Evolutionary conservation across 345 rosid species (phyloP), one percentile per base, ranked within the genome.

Genomic region (Mallotus nudiflorus): DNA sequence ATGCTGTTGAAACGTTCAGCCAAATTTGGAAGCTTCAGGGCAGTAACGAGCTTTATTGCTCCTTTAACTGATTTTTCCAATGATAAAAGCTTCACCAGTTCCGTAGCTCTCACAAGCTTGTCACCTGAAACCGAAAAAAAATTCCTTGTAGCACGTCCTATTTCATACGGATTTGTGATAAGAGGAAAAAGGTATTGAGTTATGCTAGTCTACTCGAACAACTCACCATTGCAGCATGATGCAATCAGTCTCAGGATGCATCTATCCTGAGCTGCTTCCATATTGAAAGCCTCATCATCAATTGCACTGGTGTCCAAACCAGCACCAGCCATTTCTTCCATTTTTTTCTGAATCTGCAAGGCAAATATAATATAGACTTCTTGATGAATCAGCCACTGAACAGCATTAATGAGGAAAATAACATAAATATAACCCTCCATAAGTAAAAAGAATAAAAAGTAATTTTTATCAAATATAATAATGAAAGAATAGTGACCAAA

Each of bases 171-270:
- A 39, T 6, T 42, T 14, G 6, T 33, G 14, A 5, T n/a, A 31
- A 16, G 10, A 13, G 40, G 18, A 11, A 68, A 45, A 12, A 11
- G 6, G 50, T 19, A 25, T 25, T 28, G 35, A 56, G 29, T 33
- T 11, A 14, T 22, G 11, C 35, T 25, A 28, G 50, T 19, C 40
- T 67, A 57, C 29, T 35, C 51, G 3, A 56, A 72, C 48, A 66
- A 81, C 91, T 90, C 76, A 95, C 99, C 80, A 62, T 83, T 86
- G 80, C 99, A 95, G 73, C 99, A 92, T n/a, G 96, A 84, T 44
- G 91, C 96, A 61, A 92, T 88, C 68, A 95, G 94, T 80, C 88
- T 77, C 76, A 95, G 78, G 67, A 95, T 92, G 80, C 98, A 92
- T 84, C 81, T 86, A 77, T 95, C 99, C 83, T 89, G 99, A 75